Percentiles rank a stretch among this genome's conserved stretches.
Conservation (phyloP, 352 stramenopile genomes). For the Phytopythium chamaehyphon region DNA sequence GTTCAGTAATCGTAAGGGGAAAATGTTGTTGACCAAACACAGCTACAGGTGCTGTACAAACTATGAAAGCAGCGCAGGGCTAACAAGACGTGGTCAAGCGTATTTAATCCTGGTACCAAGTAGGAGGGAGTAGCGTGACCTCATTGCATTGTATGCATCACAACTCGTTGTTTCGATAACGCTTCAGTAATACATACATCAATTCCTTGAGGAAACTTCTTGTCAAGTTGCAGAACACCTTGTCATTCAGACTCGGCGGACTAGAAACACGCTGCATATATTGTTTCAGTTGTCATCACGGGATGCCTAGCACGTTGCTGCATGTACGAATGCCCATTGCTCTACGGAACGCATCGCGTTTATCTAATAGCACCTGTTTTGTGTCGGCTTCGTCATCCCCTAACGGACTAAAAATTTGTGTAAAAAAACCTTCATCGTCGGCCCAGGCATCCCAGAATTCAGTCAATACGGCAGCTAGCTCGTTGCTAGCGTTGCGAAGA, state of each 20-base stretch:
- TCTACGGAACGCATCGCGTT: slow-evolving; percentile 34
- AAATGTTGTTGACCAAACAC: neutral
- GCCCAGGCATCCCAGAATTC: slow-evolving; percentile 36
- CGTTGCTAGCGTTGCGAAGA: slow-evolving; percentile 30
- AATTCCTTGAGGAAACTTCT: too few species aligned
- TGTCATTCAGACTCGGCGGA: too few species aligned
- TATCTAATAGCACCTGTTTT: slow-evolving; percentile 25
- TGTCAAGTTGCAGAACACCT: too few species aligned
- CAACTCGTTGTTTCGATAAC: neutral
- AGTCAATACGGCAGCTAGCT: slow-evolving; percentile 23
- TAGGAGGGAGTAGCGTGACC: neutral
- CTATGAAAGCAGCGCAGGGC: slow-evolving; percentile 1
- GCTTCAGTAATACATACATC: neutral
- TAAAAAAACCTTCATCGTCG: slow-evolving; percentile 14
- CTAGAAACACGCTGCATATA: too few species aligned
- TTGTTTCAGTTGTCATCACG: slow-evolving; percentile 1
- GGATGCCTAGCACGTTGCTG: slow-evolving; percentile 4
- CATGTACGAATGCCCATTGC: slow-evolving; percentile 1
- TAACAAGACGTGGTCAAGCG: neutral
- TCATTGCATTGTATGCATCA: too few species aligned
- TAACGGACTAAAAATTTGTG: slow-evolving; percentile 31
- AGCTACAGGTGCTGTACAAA: slow-evolving; percentile 5
- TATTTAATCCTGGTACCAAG: slow-evolving; percentile 7
- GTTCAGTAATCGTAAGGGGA: slow-evolving; percentile 37
- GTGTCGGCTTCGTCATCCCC: slow-evolving; percentile 30